Conservation (phyloP, 2,329 filamentous ascomycete species). For the Trichoderma brevicompactum region DNA sequence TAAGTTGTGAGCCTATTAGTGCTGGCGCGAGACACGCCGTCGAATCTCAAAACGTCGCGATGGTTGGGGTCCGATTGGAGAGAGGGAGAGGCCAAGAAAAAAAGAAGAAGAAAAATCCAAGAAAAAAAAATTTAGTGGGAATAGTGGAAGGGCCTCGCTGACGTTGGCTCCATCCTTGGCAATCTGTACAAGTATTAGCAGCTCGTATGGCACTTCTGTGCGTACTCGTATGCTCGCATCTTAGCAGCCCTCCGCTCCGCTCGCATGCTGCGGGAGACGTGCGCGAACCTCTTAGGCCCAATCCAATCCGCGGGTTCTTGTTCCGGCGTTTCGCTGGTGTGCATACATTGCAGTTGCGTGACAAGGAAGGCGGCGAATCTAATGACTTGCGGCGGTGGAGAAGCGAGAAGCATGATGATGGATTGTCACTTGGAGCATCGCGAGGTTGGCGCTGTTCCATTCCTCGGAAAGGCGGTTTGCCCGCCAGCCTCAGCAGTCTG, state of each 20-base stretch:
- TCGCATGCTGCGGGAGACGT: not conserved
- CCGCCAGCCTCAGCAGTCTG: not conserved
- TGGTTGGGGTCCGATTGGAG: constrained; percentile 17
- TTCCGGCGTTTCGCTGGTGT: constrained; percentile 13
- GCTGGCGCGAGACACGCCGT: constrained; percentile 26
- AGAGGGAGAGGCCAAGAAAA: not conserved
- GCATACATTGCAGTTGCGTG: not conserved
- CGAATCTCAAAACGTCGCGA: constrained; percentile 27
- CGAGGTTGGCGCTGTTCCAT: not conserved
- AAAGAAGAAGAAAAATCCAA: not conserved
- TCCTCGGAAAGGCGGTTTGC: constrained; percentile 1
- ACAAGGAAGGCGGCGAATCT: constrained; percentile 1
- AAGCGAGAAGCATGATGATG: not conserved
- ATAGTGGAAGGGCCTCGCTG: not conserved
- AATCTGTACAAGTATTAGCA: too few species aligned
- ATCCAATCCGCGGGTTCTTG: not conserved
- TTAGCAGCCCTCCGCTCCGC: too few species aligned
- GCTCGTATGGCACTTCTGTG: not conserved
- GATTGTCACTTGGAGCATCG: constrained; percentile 18
- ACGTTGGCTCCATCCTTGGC: not conserved
- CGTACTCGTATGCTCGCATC: not conserved
- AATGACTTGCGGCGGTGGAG: not conserved
- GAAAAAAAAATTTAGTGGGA: not conserved
- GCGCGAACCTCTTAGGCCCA: not conserved
- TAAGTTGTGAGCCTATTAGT: constrained; percentile 17